These are phyloP conservation scores for Phytophthora kernoviae DNA, from an alignment of 352 stramenopile genomes.

Conservation along the genomic window DNA sequence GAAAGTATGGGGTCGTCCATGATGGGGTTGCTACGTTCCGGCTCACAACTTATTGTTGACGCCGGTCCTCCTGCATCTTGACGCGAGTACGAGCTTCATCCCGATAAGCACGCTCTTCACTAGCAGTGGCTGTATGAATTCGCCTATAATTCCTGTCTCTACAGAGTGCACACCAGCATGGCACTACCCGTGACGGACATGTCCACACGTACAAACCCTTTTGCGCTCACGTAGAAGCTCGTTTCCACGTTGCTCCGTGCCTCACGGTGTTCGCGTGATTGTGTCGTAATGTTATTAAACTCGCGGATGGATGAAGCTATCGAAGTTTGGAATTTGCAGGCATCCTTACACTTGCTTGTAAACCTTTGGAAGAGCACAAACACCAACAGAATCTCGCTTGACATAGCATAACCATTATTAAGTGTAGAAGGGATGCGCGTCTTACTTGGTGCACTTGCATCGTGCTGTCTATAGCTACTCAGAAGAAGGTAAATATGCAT, in stretches of 20 bases:
- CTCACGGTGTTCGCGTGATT: constrained; percentile 67
- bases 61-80: constrained; percentile 66
- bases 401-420: no score
- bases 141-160: constrained; percentile 80
- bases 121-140: constrained; percentile 90
- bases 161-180: constrained; percentile 67
- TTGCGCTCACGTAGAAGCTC: constrained; percentile 65
- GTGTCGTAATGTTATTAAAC: constrained; percentile 85
- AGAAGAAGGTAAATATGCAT: constrained; percentile 85
- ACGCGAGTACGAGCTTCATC: constrained; percentile 56
- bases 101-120: constrained; percentile 72
- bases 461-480: not conserved
- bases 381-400: no score
- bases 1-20: no score
- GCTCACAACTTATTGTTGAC: constrained; percentile 62
- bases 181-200: constrained; percentile 61
- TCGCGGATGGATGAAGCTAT: constrained; percentile 13
- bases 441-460: not conserved
- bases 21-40: no score
- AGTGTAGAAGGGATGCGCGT: no score
- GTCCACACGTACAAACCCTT: constrained; percentile 69
- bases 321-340: no score
- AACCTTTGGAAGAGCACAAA: no score
- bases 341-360: no score
- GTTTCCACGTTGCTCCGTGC: constrained; percentile 85